Conservation (phyloP, 2,329 filamentous ascomycete genomes). For the Beauveria sp. region DNA sequence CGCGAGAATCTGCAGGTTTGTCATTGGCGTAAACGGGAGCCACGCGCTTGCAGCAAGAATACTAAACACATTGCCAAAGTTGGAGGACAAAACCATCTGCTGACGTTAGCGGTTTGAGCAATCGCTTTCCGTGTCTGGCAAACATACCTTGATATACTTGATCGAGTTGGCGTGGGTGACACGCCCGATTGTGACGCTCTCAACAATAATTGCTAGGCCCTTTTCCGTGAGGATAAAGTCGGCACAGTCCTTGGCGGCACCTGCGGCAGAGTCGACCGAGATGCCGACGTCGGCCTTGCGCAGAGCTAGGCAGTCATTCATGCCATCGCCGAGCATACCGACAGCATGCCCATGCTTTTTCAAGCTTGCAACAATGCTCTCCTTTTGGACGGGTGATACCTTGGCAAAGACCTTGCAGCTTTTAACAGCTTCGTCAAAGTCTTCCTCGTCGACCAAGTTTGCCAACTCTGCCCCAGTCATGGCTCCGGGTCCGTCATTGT, state of each 20-base stretch:
- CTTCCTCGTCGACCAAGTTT: conserved; percentile 14
- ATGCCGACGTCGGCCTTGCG: conserved; percentile 21
- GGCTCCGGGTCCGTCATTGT: conserved; percentile 17
- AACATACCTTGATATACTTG: conserved; percentile 21
- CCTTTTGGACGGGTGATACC: conserved; percentile 21
- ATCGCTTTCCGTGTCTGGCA: background rate
- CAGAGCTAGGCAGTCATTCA: conserved; percentile 24
- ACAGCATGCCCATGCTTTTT: conserved; percentile 19
- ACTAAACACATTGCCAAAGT: conserved; percentile 24
- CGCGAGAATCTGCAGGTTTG: conserved; percentile 19
- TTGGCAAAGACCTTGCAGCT: conserved; percentile 23
- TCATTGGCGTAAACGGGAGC: conserved; percentile 23
- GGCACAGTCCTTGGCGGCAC: conserved; percentile 22
- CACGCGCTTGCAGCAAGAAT: conserved; percentile 21
- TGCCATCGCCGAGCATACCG: conserved; percentile 23
- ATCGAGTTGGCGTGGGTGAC: conserved; percentile 22
- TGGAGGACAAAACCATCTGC: conserved; percentile 23
- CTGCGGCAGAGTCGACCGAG: conserved; percentile 23
- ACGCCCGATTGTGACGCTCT: conserved; percentile 19
- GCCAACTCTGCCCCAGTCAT: conserved; percentile 20
- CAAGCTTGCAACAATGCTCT: conserved; percentile 18
- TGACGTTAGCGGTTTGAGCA: background rate
- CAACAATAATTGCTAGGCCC: conserved; percentile 20
- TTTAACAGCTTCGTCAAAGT: conserved; percentile 17
- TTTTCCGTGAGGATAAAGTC: conserved; percentile 23